phyloP scores from a whole-genome alignment of 2,329 filamentous ascomycete species.

The Fusarium xyrophilum region DNA sequence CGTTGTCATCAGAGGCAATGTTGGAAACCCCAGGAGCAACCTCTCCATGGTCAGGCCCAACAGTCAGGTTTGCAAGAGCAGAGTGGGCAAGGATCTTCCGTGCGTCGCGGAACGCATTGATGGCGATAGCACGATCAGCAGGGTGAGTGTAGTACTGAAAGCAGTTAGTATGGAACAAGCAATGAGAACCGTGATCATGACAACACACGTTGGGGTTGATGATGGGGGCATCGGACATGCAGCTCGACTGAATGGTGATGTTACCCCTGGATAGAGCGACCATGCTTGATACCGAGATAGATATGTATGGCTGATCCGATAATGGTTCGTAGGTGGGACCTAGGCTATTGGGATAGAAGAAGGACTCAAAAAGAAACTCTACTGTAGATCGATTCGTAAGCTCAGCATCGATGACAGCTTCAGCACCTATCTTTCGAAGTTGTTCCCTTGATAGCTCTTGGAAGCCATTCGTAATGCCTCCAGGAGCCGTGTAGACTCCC shows the following conservation, averaged over 20 bases:
- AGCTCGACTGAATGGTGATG: not conserved
- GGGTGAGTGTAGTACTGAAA: constrained; percentile 6
- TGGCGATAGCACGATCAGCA: constrained; percentile 3
- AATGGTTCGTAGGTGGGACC: constrained; percentile 3
- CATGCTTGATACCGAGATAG: constrained; percentile 9
- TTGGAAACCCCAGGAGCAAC: not conserved
- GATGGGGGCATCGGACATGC: constrained; percentile 1
- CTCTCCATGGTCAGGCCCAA: not conserved
- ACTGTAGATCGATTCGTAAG: constrained; percentile 8
- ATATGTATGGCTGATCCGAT: not conserved
- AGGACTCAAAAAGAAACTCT: constrained; percentile 18
- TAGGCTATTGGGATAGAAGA: constrained; percentile 10
- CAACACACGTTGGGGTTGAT: constrained; percentile 14
- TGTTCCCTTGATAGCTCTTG: constrained; percentile 4
- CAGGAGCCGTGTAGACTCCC: not conserved
- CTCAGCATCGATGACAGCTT: constrained; percentile 5
- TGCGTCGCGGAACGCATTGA: constrained; percentile 6
- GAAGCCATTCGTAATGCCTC: constrained; percentile 1
- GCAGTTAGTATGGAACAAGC: fast-evolving
- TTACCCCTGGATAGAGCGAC: constrained; percentile 7
- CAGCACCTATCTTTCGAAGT: not conserved
- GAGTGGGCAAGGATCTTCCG: constrained; percentile 12
- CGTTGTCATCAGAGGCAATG: not conserved
- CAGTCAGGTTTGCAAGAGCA: not conserved
- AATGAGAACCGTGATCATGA: fast-evolving